Evolutionary conservation across 345 rosid species (phyloP).

Genomic region (Hibiscus mutabilis): DNA sequence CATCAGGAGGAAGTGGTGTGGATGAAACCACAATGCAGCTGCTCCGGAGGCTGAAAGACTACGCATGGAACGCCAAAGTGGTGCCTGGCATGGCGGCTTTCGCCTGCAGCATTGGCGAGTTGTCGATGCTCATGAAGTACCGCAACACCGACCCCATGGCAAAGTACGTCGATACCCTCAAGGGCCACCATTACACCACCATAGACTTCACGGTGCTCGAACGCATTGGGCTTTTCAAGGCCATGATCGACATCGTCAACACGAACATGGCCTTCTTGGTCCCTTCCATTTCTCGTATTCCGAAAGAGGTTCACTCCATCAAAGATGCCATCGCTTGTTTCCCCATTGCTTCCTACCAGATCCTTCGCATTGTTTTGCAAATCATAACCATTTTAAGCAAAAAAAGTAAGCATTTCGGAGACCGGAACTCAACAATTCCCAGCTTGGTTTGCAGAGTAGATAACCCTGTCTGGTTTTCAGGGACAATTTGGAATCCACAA

Average conservation of each 20-base stretch:
- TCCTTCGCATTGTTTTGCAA: not conserved
- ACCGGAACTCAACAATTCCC: too few relatives aligned
- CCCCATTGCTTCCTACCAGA: not conserved
- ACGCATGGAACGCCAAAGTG: conserved; percentile 8
- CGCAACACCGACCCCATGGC: not conserved
- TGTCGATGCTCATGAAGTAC: not conserved
- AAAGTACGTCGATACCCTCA: not conserved
- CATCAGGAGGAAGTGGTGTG: not conserved
- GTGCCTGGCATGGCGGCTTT: conserved; percentile 1
- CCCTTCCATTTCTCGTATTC: not conserved
- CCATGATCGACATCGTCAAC: not conserved
- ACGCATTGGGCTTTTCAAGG: not conserved
- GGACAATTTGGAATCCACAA: not conserved
- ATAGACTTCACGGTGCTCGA: not conserved
- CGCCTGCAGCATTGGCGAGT: not conserved
- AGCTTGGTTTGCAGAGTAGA: not conserved
- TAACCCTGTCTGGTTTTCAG: not conserved
- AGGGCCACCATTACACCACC: not conserved
- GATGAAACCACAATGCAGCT: not conserved
- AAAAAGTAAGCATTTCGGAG: not conserved
- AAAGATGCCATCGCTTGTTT: not conserved
- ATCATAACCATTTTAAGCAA: not conserved
- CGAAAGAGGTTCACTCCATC: not conserved
- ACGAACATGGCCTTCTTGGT: not conserved
- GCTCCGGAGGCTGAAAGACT: not conserved